Evolutionary conservation across 768 basidiomycete genomes (phyloP).

Genomic region (Amanita inopinata): DNA sequence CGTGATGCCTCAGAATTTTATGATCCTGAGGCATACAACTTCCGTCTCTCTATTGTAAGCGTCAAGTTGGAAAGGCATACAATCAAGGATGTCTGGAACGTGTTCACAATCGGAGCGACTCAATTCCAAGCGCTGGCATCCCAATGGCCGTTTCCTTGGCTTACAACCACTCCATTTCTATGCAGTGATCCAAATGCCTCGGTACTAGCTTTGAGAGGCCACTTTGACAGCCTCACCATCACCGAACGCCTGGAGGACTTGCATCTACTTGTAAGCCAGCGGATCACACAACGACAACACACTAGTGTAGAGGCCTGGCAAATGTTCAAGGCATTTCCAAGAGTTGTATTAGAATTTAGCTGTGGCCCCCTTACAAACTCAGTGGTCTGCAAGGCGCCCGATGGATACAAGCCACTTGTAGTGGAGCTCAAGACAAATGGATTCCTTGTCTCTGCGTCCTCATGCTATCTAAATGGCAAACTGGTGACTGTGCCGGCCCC

Average conservation of each 20-base stretch:
- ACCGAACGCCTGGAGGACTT: slow-evolving; percentile 48
- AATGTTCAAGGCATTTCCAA: slow-evolving; percentile 26
- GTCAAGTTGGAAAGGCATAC: slow-evolving; percentile 38
- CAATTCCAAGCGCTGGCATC: slow-evolving; percentile 33
- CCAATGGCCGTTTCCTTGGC: slow-evolving; percentile 57
- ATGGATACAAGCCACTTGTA: slow-evolving; percentile 33
- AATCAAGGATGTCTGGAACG: slow-evolving; percentile 23
- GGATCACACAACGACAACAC: slow-evolving; percentile 13
- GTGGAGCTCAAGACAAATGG: slow-evolving; percentile 52
- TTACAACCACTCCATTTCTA: slow-evolving; percentile 38
- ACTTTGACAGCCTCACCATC: slow-evolving; percentile 35
- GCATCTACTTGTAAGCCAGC: slow-evolving; percentile 26
- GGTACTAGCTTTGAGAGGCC: slow-evolving; percentile 37
- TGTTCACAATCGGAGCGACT: slow-evolving; percentile 33
- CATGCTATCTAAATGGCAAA: slow-evolving; percentile 28
- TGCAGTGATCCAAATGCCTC: slow-evolving; percentile 51
- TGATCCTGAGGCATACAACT: slow-evolving; percentile 39
- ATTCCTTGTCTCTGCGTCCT: slow-evolving; percentile 30
- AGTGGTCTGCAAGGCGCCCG: slow-evolving; percentile 37
- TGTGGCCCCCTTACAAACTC: slow-evolving; percentile 41
- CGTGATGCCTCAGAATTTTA: slow-evolving; percentile 21
- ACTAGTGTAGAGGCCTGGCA: slow-evolving; percentile 8
- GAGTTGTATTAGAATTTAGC: slow-evolving; percentile 34
- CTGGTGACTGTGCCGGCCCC: slow-evolving; percentile 15
- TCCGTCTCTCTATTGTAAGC: slow-evolving; percentile 33